Evolutionary conservation across 306 rosid genomes (phyloP), one percentile per base, ranked within the genome.

Genomic region (Datisca glomerata): DNA sequence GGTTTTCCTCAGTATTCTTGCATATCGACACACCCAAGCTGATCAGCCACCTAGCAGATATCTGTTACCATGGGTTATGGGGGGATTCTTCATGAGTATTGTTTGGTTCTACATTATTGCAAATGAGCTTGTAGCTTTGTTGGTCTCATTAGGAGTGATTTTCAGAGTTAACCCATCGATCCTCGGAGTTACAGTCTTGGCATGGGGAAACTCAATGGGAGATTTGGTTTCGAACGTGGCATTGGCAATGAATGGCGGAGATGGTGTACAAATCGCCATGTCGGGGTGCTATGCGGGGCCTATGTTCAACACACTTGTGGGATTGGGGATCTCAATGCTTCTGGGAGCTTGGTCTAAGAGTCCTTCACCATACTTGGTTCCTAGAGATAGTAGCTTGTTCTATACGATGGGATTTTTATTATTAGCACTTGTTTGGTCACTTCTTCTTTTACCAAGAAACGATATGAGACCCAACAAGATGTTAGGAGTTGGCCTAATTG

Each of bases 171-270:
- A 78, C 65, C 98, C 98, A 33, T 91, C 98, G 41, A 73, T 91
- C 57, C 87, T 91, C 21, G 98, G 96, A 47, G 60, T 91, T 50
- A 91, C 98, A 5, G 96, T 91, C 40, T 61, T 84, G 61, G 98
- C 98, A 35, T 91, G 98, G 98, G 98, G 96, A 28, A 84, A 84
- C 50, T 91, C 98, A 17, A 84, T 78, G 94, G 98, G 98, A 22
- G 98, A 91, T 70, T 67, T 91, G 64, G 75, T 73, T 79, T 84
- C 98, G 6, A 91, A 91, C 63, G 56, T 79, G 27, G 85, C 96
- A 51, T 57, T 91, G 53, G 86, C 96, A 24, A 65, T 74, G 57
- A 79, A 75, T 22, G 98, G 92, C 19, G 86, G 53, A 43, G 96
- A 80, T 23, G 86, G 98, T 37, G 76, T 91, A 54, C 98, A 91